phyloP scores from a whole-genome alignment of 2,329 filamentous ascomycete genomes.

The Aulographum hederae region DNA sequence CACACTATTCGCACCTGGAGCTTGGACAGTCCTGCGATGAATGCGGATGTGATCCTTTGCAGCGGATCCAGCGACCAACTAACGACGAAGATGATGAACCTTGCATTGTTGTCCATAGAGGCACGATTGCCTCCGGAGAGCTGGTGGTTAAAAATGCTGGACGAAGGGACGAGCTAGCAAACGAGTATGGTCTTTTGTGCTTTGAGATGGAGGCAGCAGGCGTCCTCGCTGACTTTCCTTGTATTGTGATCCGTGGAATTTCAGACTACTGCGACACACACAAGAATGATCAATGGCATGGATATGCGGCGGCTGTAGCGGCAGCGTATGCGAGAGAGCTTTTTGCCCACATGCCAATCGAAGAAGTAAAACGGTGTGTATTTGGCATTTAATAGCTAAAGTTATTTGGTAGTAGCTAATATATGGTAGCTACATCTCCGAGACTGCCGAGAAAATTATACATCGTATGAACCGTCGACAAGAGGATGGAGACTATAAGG shows the following conservation, averaged over 20 bases:
- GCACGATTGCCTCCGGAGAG: not conserved
- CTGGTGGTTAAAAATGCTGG: not conserved
- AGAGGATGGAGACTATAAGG: too few species aligned
- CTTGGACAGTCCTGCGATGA: not conserved
- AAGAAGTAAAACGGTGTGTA: too few species aligned
- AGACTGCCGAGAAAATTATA: too few species aligned
- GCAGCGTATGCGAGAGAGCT: not conserved
- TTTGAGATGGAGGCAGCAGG: constrained; percentile 11
- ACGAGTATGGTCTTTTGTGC: constrained; percentile 5
- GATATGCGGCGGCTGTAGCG: constrained; percentile 2
- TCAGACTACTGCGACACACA: constrained; percentile 9
- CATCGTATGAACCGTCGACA: too few species aligned
- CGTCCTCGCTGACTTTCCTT: constrained; percentile 10
- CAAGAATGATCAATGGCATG: constrained; percentile 5
- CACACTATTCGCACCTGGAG: constrained; percentile 5
- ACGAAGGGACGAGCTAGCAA: not conserved
- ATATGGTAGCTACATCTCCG: too few species aligned
- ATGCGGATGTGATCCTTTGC: not conserved
- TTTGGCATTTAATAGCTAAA: too few species aligned
- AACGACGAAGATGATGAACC: not conserved
- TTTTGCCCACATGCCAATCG: not conserved
- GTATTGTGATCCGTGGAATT: constrained; percentile 7
- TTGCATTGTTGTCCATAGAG: not conserved
- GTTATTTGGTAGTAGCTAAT: too few species aligned
- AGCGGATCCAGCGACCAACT: not conserved